These are phyloP conservation scores for Fusarium nanum DNA, from an alignment of 2,329 filamentous ascomycete genomes.

Conservation along the genomic window DNA sequence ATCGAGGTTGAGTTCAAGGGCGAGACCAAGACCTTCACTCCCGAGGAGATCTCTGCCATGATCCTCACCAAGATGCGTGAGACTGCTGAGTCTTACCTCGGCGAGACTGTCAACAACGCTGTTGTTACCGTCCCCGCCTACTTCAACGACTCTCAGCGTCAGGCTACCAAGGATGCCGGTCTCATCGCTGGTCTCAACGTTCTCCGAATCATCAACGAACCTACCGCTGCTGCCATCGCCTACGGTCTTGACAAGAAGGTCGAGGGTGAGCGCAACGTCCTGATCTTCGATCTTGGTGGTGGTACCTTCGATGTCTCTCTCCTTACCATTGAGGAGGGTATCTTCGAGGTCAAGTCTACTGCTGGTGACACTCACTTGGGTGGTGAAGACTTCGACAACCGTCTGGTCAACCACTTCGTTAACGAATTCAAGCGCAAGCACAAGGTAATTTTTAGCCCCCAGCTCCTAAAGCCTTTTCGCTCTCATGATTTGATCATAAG, in stretches of 20 bases:
- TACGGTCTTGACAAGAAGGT: conserved; percentile 98
- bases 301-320: conserved; percentile 99
- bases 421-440: conserved; percentile 84
- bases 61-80: conserved; percentile 94
- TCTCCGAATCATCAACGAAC: conserved; percentile 99
- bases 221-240: conserved; percentile 96
- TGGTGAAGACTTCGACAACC: conserved; percentile 96
- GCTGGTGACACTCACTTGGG: conserved; percentile 97
- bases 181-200: conserved; percentile 97
- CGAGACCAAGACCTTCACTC: conserved; percentile 95
- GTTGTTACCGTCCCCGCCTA: conserved; percentile 99
- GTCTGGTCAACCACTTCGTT: conserved; percentile 95
- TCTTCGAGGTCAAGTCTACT: conserved; percentile 99
- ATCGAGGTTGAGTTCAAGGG: conserved; percentile 96
- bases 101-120: conserved; percentile 98
- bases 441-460: conserved; percentile 57
- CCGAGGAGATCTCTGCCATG: conserved; percentile 99
- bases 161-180: conserved; percentile 99
- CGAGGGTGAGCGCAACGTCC: conserved; percentile 97
- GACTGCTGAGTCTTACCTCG: conserved; percentile 97
- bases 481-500: neutral
- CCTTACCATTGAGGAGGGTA: conserved; percentile 97
- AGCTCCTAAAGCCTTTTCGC: neutral
- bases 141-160: conserved; percentile 99
- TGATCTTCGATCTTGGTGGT: conserved; percentile 99